Percentiles rank a stretch among this genome's conserved stretches.
These are phyloP conservation scores for Selaginella tamariscina DNA, from an alignment of 75 land plant species.

Conservation along the genomic window DNA sequence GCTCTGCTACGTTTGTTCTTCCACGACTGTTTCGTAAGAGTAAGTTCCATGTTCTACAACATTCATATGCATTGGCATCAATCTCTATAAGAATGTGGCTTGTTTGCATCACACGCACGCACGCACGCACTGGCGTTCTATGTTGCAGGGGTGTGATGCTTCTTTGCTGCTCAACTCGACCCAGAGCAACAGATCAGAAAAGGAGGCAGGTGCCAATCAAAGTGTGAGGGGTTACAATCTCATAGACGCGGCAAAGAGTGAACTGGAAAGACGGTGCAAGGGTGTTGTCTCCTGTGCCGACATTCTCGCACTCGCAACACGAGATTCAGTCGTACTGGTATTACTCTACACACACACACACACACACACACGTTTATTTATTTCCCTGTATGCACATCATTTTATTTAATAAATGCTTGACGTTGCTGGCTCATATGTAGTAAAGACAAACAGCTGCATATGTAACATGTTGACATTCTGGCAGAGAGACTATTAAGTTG, in stretches of 20 bases:
- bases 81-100: too few relatives aligned
- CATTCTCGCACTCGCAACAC: conserved; percentile 39
- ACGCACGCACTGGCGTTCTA: conserved; percentile 4
- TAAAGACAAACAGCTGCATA: too few relatives aligned
- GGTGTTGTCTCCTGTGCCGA: conserved; percentile 55
- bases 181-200: conserved; percentile 27
- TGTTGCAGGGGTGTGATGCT: conserved; percentile 44
- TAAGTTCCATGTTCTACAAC: conserved; percentile 16
- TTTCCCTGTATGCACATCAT: too few relatives aligned
- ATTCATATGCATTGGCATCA: too few relatives aligned
- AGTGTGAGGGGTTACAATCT: conserved; percentile 29
- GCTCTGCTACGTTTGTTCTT: conserved; percentile 43
- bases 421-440: too few relatives aligned
- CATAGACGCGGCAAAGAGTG: conserved; percentile 30
- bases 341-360: background rate
- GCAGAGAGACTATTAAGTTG: too few relatives aligned
- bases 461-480: too few relatives aligned
- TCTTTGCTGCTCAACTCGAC: conserved; percentile 34
- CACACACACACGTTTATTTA: too few relatives aligned
- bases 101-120: too few relatives aligned
- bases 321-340: conserved; percentile 38
- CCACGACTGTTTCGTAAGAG: conserved; percentile 60
- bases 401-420: too few relatives aligned
- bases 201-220: conserved; percentile 25
- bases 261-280: conserved; percentile 30